Evolutionary conservation across 768 basidiomycete species (phyloP).

Genomic region (Polyporus arcularius): DNA sequence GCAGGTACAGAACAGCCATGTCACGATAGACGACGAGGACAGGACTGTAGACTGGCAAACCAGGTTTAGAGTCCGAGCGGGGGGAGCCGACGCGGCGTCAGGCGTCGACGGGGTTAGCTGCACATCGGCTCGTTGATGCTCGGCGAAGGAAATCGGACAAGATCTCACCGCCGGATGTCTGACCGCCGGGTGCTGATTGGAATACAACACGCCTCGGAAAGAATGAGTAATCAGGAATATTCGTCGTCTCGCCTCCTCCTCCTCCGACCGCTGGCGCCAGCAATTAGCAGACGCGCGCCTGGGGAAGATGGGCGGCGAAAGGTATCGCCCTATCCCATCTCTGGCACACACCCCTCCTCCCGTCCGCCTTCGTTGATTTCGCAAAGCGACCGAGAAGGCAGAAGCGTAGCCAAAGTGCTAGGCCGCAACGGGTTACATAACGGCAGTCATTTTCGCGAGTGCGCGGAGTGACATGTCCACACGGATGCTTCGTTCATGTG

Average conservation of each 20-base stretch:
- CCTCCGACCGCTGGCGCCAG: neutral
- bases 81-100: neutral
- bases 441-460: neutral
- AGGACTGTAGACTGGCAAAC: slow-evolving; percentile 12
- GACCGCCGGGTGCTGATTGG: slow-evolving; percentile 11
- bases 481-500: neutral
- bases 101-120: slow-evolving; percentile 15
- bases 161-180: slow-evolving; percentile 13
- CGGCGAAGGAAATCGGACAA: slow-evolving; percentile 14
- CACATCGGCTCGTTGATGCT: slow-evolving; percentile 8
- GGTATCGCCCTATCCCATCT: neutral
- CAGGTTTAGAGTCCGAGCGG: slow-evolving; percentile 1
- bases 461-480: neutral
- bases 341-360: neutral
- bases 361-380: neutral
- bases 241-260: neutral
- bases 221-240: slow-evolving; percentile 12
- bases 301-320: neutral
- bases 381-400: neutral
- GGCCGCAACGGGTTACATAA: slow-evolving; percentile 2
- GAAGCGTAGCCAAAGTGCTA: neutral
- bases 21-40: slow-evolving; percentile 12
- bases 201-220: slow-evolving; percentile 3
- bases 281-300: slow-evolving; percentile 1
- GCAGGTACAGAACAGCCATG: slow-evolving; percentile 15